A percentile compares a stretch with the other conserved stretches of the same genome.
These are phyloP conservation scores for Globisporangium yorkense DNA, from an alignment of 352 stramenopile genomes.

Conservation along the genomic window DNA sequence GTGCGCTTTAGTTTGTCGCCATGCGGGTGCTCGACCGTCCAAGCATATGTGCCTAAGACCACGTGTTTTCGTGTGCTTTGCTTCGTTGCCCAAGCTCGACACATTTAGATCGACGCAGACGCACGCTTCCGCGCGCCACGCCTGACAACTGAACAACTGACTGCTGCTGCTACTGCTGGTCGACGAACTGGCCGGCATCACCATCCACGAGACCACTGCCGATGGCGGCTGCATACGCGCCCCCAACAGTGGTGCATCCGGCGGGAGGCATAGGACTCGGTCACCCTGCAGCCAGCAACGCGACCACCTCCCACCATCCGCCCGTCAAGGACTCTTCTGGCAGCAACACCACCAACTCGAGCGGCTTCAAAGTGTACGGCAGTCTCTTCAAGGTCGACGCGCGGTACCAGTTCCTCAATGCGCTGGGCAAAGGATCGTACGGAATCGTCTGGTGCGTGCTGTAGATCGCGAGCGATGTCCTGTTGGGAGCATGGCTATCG, in stretches of 20 bases:
- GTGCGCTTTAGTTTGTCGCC: too few species aligned
- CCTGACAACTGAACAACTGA: too few species aligned
- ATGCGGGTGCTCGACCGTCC: too few species aligned
- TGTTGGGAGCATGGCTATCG: background rate
- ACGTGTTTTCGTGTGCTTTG: too few species aligned
- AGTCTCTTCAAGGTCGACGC: slow-evolving; percentile 78
- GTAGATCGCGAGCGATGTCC: background rate
- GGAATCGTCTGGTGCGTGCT: slow-evolving; percentile 77
- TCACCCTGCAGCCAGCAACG: background rate
- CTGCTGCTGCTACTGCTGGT: too few species aligned
- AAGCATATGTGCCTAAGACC: too few species aligned
- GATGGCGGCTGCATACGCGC: background rate
- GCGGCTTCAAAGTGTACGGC: slow-evolving; percentile 73
- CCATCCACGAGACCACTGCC: too few species aligned
- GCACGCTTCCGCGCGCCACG: too few species aligned
- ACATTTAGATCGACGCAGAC: too few species aligned
- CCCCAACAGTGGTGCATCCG: background rate
- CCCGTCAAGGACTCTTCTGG: background rate
- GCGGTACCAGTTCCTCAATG: slow-evolving; percentile 84
- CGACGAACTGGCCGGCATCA: too few species aligned
- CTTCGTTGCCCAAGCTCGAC: too few species aligned
- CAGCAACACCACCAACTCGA: slow-evolving; percentile 5
- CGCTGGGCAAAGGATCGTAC: slow-evolving; percentile 89
- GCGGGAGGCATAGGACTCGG: background rate
- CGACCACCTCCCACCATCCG: background rate